Base-by-base conservation (phyloP, 192 early-diverging fungal species). In the Funneliformis geosporum region DNA sequence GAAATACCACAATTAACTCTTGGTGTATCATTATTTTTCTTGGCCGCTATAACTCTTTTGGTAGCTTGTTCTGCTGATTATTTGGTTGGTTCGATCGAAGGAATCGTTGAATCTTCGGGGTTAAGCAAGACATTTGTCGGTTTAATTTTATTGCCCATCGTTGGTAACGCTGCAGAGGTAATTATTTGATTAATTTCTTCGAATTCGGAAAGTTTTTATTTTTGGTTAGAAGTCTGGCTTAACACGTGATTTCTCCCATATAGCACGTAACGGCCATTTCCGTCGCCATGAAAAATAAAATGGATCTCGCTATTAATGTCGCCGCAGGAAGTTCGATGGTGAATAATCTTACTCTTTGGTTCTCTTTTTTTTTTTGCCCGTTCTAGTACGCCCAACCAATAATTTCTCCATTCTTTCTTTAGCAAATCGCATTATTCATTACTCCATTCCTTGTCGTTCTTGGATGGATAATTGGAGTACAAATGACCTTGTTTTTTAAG, bases 101-200 rank as follows among this genome's bases (percentile, higher is more conserved):
- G 91, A 39, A 79, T 96, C 25, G 89, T 93, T 7, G 80, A 88
- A 27, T 65, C 80, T 16, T 95, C 90, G 88, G 84, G 87, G 44
- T 84, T 98, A 27, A 90, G 82, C 44, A 86, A 93, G 68, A 93
- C 91, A 23, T 99, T 99, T 86, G 93, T 99, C 60, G 97, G 97
- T 60, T 87, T 98, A 78, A 95, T 99, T 65, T 79, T 99, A 42
- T 77, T 99, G 75, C 96, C 97, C 1, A 91, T 98, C 69, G 96
- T 96, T 16, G 93, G 94, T 66, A 97, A 95, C 82, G 93, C 90
- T 7, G 93, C 82, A 1, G 75, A 84, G 70, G 33, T 33, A 79
- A 12, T n/a, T n/a, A n/a, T n/a, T n/a, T 33, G 44, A 69, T n/a
- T 8, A 3, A 27, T 46, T 43, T 66, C 12, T 8, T 12, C n/a